Evolutionary conservation across 441 rosid genomes (phyloP), one percentile per base, ranked within the genome.

Genomic region (Cnidoscolus chayamansa): DNA sequence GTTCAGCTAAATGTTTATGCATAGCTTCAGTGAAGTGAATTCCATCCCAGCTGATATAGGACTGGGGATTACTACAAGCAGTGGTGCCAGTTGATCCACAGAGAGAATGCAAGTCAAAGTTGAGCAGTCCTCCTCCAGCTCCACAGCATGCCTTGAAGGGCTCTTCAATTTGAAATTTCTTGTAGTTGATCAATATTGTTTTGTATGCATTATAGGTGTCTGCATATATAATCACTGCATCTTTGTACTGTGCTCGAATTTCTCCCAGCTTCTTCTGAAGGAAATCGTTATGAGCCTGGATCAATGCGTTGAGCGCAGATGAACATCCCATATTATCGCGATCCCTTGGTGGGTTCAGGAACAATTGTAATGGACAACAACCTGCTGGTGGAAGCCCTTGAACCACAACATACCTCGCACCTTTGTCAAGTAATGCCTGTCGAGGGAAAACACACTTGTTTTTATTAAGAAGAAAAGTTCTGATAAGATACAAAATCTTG

Each of bases 371-470:
- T 0, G 90, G 87, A 10, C 80, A 72, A 65, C 90, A 87, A 0
- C 90, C 88, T 30, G 65, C 30, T 3, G 87, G 85, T n/a, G 87
- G 86, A 17, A 87, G 71, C 47, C 88, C 88, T 73, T 83, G 82
- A 54, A 85, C 83, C 30, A 87, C 81, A 4, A 85, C 2, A 73
- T 63, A 79, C 76, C 69, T 85, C 11, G 84, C 90, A 7, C 88
- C 90, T 7, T 47, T 67, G 1, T 77, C 83, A 48, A 81, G 40
- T 72, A 85, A 30, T 45, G 74, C 11, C 88, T 86, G 85, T 43
- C 25, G 69, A 30, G 48, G 35, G 3, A 75, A 72, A 5, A 51
- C 10, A 51, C 35, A 40, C 7, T 40, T 40, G 45, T 40, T 6
- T 25, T 25, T 25, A 4, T 40, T 40, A 40, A 40, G 45, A 40